Percentiles rank a stretch among this genome's conserved stretches.
Evolutionary conservation across 371 early-diverging fungal genomes (phyloP).

Genomic region (Neoconidiobolus thromboides): DNA sequence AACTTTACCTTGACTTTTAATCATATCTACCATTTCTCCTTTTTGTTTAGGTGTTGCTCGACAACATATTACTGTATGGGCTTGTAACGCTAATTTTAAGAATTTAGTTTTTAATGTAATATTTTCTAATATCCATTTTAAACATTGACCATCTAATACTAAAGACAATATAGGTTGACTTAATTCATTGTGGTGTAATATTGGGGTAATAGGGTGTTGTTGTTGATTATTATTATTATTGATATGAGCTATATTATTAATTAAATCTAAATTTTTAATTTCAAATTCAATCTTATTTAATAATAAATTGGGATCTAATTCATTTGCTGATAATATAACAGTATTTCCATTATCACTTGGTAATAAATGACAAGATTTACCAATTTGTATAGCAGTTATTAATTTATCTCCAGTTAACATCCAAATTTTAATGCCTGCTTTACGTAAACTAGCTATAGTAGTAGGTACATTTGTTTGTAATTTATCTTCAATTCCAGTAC

Average conservation of each 20-base stretch:
- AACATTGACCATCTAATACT: constrained; percentile 63
- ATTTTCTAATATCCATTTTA: constrained; percentile 33
- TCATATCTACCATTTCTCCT: constrained; percentile 55
- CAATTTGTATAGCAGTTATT: constrained; percentile 96
- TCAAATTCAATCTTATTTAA: neutral
- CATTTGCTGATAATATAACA: constrained; percentile 7
- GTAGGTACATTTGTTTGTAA: constrained; percentile 88
- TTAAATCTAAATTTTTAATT: neutral
- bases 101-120: constrained; percentile 25
- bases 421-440: constrained; percentile 88
- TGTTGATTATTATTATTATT: neutral
- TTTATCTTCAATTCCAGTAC: constrained; percentile 84
- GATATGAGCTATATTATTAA: neutral
- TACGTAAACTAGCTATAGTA: constrained; percentile 66
- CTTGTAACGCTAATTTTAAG: constrained; percentile 41
- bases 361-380: constrained; percentile 64
- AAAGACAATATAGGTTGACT: constrained; percentile 18
- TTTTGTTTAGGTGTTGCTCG: constrained; percentile 90
- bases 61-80: constrained; percentile 69
- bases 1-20: constrained; percentile 34
- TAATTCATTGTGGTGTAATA: neutral
- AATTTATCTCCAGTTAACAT: constrained; percentile 98
- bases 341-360: constrained; percentile 40
- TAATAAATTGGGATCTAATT: neutral
- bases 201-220: neutral